A percentile compares a stretch with the other conserved stretches of the same genome.
phyloP scores from a whole-genome alignment of 2,329 filamentous ascomycete genomes.

The Pseudogymnoascus sp. region DNA sequence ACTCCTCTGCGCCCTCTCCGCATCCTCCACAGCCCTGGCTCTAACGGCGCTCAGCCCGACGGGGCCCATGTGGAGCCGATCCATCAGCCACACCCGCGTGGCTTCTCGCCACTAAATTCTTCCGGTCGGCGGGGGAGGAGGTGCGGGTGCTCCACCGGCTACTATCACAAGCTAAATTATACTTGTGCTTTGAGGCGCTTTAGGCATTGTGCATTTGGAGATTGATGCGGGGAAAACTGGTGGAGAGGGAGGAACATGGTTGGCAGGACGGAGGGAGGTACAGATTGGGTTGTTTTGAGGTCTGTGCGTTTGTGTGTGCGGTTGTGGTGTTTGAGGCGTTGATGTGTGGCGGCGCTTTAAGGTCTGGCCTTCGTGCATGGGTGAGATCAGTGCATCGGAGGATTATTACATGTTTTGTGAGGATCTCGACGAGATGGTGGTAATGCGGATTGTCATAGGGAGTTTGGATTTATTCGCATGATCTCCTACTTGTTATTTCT shows the following conservation, averaged over 20 bases:
- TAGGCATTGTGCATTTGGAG: not conserved
- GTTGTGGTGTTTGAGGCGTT: not conserved
- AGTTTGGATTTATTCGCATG: not conserved
- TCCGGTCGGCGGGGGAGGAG: not conserved
- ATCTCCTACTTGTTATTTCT: not conserved
- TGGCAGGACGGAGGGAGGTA: not conserved
- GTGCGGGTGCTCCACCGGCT: not conserved
- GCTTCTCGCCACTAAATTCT: not conserved
- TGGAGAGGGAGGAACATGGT: not conserved
- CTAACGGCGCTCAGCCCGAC: constrained; percentile 41
- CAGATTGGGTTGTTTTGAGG: not conserved
- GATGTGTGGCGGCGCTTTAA: not conserved
- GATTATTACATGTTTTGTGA: not conserved
- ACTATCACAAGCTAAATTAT: not conserved
- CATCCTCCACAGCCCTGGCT: constrained; percentile 59
- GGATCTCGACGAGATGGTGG: not conserved
- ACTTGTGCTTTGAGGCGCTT: not conserved
- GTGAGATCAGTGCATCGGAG: not conserved
- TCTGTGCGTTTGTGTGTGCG: not conserved
- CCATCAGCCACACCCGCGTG: not conserved
- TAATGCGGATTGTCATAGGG: not conserved
- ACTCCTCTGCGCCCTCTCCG: constrained; percentile 58
- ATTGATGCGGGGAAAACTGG: not conserved
- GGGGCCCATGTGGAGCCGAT: constrained; percentile 34
- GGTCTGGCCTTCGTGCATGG: not conserved